A percentile compares a stretch with the other conserved stretches of the same genome.
These are phyloP conservation scores for Xylariaceae sp. DNA, from an alignment of 2,329 filamentous ascomycete genomes.

Conservation along the genomic window DNA sequence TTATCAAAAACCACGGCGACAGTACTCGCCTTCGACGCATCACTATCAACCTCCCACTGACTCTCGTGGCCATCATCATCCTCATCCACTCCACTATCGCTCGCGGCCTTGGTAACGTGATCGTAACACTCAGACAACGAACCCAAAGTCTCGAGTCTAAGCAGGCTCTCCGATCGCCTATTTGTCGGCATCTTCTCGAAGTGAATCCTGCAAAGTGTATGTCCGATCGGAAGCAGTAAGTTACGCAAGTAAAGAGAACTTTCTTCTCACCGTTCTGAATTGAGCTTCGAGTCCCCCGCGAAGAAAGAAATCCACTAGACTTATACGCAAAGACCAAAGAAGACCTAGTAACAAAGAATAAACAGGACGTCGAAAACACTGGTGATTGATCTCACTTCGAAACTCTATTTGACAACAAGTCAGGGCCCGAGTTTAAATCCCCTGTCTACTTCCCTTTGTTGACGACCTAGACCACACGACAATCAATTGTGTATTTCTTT, in stretches of 20 bases:
- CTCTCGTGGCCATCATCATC: background rate
- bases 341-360: no score
- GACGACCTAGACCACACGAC: no score
- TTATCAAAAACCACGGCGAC: slow-evolving; percentile 10
- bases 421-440: no score
- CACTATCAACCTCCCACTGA: slow-evolving; percentile 4
- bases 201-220: no score
- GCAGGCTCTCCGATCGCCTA: slow-evolving; percentile 11
- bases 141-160: slow-evolving; percentile 17
- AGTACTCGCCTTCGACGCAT: slow-evolving; percentile 8
- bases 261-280: background rate
- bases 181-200: slow-evolving; percentile 1
- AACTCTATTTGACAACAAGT: no score
- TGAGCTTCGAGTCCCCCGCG: background rate
- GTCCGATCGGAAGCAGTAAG: no score
- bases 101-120: slow-evolving; percentile 8
- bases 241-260: background rate
- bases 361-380: no score
- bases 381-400: no score
- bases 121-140: slow-evolving; percentile 15
- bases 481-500: no score
- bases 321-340: no score
- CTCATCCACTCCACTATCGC: background rate
- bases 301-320: background rate
- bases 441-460: no score